A percentile compares a stretch with the other conserved stretches of the same genome.
phyloP scores from a whole-genome alignment of 495 filamentous ascomycete genomes.

The Jackrogersella minutella region DNA sequence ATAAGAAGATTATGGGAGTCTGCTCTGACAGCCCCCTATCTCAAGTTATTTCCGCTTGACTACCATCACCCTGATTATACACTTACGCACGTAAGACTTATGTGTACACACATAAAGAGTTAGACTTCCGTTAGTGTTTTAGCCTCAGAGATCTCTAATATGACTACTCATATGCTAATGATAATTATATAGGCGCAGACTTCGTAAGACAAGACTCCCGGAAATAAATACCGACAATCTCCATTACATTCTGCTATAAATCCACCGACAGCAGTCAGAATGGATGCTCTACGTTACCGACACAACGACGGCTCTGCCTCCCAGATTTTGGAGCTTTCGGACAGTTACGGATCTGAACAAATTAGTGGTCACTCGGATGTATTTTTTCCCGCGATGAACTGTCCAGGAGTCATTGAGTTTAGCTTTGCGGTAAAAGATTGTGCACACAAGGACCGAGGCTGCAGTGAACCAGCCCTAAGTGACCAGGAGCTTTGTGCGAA shows the following conservation, averaged over 20 bases:
- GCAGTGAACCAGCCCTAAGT: background rate
- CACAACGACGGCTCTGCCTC: background rate
- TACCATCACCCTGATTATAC: background rate
- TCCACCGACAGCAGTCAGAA: too few relatives aligned
- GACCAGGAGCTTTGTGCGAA: too few relatives aligned
- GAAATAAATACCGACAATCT: background rate
- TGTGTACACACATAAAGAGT: constrained; percentile 6
- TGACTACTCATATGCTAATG: constrained; percentile 35
- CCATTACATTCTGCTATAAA: too few relatives aligned
- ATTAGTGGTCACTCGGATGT: background rate
- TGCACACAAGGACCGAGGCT: constrained; percentile 19
- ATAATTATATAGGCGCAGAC: constrained; percentile 5
- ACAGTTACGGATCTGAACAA: background rate
- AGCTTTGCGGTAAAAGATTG: constrained; percentile 4
- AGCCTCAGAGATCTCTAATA: constrained; percentile 22
- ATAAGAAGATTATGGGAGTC: constrained; percentile 30
- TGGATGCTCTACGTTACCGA: background rate
- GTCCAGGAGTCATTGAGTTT: background rate
- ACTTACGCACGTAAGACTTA: constrained; percentile 23
- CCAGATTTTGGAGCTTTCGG: background rate
- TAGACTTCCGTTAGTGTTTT: constrained; percentile 21
- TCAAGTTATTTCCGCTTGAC: constrained; percentile 18
- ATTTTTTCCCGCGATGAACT: background rate
- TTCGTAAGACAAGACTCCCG: background rate
- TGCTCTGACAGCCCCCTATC: constrained; percentile 2